These are phyloP conservation scores for Aureobasidium subglaciale DNA, from an alignment of 2,329 filamentous ascomycete genomes.

Conservation along the genomic window DNA sequence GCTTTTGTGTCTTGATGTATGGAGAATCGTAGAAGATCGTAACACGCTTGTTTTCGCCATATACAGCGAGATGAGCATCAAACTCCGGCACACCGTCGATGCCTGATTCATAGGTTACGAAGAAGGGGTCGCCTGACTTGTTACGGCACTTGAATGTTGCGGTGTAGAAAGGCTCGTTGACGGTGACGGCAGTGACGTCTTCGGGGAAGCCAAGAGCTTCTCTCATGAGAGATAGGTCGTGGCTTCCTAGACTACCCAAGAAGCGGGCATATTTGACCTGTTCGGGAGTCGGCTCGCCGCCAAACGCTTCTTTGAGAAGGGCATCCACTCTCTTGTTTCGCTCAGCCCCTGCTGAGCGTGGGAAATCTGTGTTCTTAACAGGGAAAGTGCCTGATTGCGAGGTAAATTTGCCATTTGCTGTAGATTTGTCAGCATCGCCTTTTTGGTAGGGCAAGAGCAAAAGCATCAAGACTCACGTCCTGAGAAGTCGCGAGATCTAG, in stretches of 20 bases:
- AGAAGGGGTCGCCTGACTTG: conserved; percentile 33
- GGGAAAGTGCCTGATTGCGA: conserved; percentile 44
- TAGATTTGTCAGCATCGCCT: background rate
- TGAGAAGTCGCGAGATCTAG: conserved; percentile 46
- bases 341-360: conserved; percentile 22
- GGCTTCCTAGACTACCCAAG: conserved; percentile 44
- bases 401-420: conserved; percentile 45
- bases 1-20: conserved; percentile 47
- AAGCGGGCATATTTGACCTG: conserved; percentile 34
- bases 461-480: conserved; percentile 34
- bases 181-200: conserved; percentile 38
- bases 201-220: conserved; percentile 47
- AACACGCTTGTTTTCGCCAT: conserved; percentile 48
- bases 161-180: conserved; percentile 35
- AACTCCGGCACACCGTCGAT: conserved; percentile 47
- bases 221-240: conserved; percentile 50
- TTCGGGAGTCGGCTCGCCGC: conserved; percentile 25
- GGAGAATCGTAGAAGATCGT: conserved; percentile 51
- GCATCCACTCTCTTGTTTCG: conserved; percentile 23
- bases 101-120: conserved; percentile 52
- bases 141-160: conserved; percentile 40
- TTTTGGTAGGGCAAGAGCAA: too few relatives aligned
- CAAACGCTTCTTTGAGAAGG: conserved; percentile 31
- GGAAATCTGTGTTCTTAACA: conserved; percentile 37
- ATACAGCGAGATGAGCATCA: conserved; percentile 48